Evolutionary conservation across 306 rosid genomes (phyloP).

Genomic region (Nissolia schottii): DNA sequence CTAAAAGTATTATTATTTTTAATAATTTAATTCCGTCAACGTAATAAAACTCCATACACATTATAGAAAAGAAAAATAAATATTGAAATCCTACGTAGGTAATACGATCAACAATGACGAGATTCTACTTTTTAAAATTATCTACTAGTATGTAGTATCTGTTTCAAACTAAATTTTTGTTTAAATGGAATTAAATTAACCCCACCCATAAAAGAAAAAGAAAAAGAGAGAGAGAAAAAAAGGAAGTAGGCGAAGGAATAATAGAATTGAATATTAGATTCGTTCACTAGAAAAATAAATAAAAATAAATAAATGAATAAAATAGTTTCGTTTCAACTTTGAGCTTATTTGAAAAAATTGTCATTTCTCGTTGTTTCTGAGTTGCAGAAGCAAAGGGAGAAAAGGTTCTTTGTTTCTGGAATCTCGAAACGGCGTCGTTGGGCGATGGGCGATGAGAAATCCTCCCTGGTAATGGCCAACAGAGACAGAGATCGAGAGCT

Average conservation of each 20-base stretch:
- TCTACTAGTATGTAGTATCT: too few relatives aligned
- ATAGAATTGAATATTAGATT: not conserved
- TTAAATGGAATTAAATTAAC: not conserved
- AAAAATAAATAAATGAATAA: too few relatives aligned
- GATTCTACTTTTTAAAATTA: not conserved
- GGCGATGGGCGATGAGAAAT: conserved; percentile 68
- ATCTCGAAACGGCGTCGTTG: conserved; percentile 35
- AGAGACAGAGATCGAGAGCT: conserved; percentile 95
- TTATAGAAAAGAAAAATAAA: not conserved
- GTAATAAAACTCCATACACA: too few relatives aligned
- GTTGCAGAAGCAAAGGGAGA: conserved; percentile 8
- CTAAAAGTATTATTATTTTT: not conserved
- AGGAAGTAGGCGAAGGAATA: not conserved
- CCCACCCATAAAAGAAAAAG: not conserved
- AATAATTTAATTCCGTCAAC: not conserved
- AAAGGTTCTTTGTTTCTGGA: not conserved
- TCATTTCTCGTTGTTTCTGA: not conserved
- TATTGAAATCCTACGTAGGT: not conserved
- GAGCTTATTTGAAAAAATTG: not conserved
- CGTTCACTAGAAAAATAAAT: too few relatives aligned
- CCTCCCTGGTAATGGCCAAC: conserved; percentile 44
- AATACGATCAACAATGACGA: not conserved
- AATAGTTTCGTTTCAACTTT: not conserved
- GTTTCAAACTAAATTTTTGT: not conserved
- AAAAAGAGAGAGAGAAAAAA: not conserved